A percentile compares a stretch with the other conserved stretches of the same genome.
Evolutionary conservation across 192 early-diverging fungal genomes (phyloP).

Genomic region (Coemansia furcata): DNA sequence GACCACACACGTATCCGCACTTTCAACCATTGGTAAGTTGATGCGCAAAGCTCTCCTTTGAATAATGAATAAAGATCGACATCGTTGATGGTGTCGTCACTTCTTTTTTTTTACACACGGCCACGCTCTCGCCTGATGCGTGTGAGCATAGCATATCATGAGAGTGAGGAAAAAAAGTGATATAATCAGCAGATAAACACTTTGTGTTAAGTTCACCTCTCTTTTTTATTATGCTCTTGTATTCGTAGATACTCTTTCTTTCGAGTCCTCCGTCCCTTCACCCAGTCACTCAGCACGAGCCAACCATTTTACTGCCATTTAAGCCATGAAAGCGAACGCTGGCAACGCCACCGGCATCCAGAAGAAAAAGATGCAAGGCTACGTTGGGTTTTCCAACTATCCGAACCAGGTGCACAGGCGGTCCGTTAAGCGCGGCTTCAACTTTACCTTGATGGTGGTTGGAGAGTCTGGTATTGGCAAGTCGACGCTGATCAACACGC

Average conservation of each 20-base stretch:
- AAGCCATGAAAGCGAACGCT: conserved; percentile 46
- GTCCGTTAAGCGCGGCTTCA: conserved; percentile 91
- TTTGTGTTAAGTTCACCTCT: neutral
- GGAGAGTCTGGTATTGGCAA: conserved; percentile 96
- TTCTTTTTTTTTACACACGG: neutral
- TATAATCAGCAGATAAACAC: neutral
- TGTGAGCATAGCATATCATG: neutral
- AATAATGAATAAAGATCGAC: neutral
- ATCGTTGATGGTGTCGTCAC: neutral
- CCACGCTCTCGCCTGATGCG: neutral
- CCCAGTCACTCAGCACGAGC: conserved; percentile 5
- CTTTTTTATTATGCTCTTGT: conserved; percentile 1
- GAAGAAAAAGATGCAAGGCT: conserved; percentile 70
- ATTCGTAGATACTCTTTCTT: neutral
- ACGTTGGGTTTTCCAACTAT: conserved; percentile 94
- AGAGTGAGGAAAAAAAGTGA: neutral
- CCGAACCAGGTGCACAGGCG: conserved; percentile 94
- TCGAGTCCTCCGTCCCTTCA: neutral
- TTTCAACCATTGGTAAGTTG: neutral
- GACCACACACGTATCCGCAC: neutral
- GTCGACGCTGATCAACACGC: conserved; percentile 96
- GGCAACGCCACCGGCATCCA: conserved; percentile 36
- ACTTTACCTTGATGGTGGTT: conserved; percentile 96
- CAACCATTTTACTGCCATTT: neutral
- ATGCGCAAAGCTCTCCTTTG: neutral